phyloP scores from a whole-genome alignment of 1,139 yeast species.

The Zygoascus meyerae region DNA sequence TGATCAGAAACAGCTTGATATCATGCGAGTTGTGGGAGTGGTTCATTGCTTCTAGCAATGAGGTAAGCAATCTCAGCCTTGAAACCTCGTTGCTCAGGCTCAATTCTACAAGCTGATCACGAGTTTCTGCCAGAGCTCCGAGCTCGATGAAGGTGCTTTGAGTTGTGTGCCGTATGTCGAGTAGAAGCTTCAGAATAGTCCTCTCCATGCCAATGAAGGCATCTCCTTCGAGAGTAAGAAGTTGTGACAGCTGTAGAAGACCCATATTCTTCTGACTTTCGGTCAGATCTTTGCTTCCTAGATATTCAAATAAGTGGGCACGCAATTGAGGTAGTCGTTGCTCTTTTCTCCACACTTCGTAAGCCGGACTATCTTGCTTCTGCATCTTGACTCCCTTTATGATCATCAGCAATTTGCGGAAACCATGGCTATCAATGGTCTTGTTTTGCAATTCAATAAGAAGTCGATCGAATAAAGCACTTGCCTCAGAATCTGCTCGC shows the following conservation, averaged over 20 bases:
- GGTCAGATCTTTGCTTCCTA: slow-evolving; percentile 13
- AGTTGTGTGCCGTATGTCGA: slow-evolving; percentile 16
- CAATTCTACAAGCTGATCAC: slow-evolving; percentile 17
- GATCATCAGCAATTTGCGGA: slow-evolving; percentile 23
- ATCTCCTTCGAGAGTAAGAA: slow-evolving; percentile 16
- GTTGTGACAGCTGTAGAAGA: slow-evolving; percentile 21
- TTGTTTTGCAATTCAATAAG: slow-evolving; percentile 18
- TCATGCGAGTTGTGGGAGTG: slow-evolving; percentile 7
- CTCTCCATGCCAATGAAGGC: slow-evolving; percentile 17
- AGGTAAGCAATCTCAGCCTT: slow-evolving; percentile 10
- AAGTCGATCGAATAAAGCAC: slow-evolving; percentile 20
- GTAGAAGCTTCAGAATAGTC: slow-evolving; percentile 17
- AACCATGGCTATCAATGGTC: slow-evolving; percentile 24
- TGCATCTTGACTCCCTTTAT: slow-evolving; percentile 17
- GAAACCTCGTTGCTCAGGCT: slow-evolving; percentile 5
- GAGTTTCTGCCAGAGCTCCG: slow-evolving; percentile 23
- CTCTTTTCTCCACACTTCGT: slow-evolving; percentile 21
- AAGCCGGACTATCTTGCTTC: slow-evolving; percentile 15
- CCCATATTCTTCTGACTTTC: slow-evolving; percentile 22
- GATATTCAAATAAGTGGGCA: slow-evolving; percentile 17
- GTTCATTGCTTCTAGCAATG: slow-evolving; percentile 10
- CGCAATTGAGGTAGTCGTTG: slow-evolving; percentile 18
- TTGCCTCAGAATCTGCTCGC: slow-evolving; percentile 21
- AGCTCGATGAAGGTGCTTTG: slow-evolving; percentile 17
- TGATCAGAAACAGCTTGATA: slow-evolving; percentile 14